Evolutionary conservation across 2,329 filamentous ascomycete species (phyloP).

Genomic region (Claviceps cyperi): DNA sequence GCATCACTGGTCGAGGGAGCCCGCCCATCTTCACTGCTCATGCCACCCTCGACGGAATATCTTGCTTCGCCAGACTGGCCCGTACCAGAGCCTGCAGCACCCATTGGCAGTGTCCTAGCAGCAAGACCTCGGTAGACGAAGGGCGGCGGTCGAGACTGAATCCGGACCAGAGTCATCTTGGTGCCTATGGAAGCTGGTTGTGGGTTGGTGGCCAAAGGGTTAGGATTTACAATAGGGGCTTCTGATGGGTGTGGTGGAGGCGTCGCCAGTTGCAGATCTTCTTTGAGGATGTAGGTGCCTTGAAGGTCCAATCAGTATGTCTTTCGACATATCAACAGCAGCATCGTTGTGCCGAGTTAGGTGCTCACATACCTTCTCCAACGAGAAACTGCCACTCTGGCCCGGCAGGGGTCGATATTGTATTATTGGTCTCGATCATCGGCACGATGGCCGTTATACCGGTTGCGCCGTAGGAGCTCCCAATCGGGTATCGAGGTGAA

Average conservation of each 20-base stretch:
- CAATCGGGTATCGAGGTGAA: slow-evolving; percentile 67
- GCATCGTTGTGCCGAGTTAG: not conserved
- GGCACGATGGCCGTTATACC: slow-evolving; percentile 54
- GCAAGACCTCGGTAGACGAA: slow-evolving; percentile 41
- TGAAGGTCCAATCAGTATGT: slow-evolving; percentile 6
- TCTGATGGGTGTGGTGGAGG: slow-evolving; percentile 93
- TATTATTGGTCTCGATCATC: slow-evolving; percentile 90
- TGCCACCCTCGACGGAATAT: slow-evolving; percentile 43
- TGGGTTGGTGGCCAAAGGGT: slow-evolving; percentile 75
- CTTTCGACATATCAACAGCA: not conserved
- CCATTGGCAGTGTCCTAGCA: slow-evolving; percentile 32
- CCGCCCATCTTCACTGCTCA: slow-evolving; percentile 42
- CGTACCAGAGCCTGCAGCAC: slow-evolving; percentile 33
- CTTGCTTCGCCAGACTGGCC: slow-evolving; percentile 48
- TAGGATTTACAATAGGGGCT: slow-evolving; percentile 71
- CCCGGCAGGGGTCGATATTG: slow-evolving; percentile 62
- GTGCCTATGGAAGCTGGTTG: slow-evolving; percentile 75
- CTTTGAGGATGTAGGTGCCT: slow-evolving; percentile 83
- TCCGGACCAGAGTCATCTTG: slow-evolving; percentile 62
- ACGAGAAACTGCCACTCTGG: slow-evolving; percentile 82
- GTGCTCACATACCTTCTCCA: slow-evolving; percentile 56
- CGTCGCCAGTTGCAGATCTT: slow-evolving; percentile 83
- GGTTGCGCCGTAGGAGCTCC: slow-evolving; percentile 55
- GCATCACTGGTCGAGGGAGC: slow-evolving; percentile 38
- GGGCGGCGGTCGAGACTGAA: slow-evolving; percentile 48